A percentile compares a stretch with the other conserved stretches of the same genome.
Evolutionary conservation across 257 asterid genomes (phyloP).

Genomic region (Solanum paucissectum): DNA sequence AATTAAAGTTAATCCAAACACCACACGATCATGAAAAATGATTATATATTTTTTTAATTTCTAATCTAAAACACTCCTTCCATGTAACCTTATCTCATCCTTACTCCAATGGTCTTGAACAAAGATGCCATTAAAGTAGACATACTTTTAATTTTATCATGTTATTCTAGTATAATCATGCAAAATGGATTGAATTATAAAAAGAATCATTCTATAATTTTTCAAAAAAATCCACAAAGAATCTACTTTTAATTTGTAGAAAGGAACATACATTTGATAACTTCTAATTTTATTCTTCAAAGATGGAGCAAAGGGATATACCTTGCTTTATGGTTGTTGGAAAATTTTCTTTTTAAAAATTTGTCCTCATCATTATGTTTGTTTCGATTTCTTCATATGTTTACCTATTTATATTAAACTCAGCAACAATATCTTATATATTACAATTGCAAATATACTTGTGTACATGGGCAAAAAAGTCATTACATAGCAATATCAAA

Average conservation of each 20-base stretch:
- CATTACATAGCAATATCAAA: background rate
- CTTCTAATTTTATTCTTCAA: background rate
- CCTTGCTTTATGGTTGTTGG: background rate
- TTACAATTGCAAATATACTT: background rate
- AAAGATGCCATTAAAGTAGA: background rate
- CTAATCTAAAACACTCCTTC: background rate
- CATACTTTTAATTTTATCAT: background rate
- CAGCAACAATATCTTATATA: no score
- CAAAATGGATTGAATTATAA: background rate
- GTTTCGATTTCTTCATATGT: background rate
- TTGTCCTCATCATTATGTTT: background rate
- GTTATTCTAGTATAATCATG: background rate
- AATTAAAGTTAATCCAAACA: background rate
- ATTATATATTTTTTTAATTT: no score
- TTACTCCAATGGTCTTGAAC: background rate
- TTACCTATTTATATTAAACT: background rate
- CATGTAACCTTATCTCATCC: background rate
- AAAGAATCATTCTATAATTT: background rate
- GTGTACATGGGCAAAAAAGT: background rate
- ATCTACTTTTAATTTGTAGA: background rate
- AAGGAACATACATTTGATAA: background rate
- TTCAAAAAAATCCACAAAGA: background rate
- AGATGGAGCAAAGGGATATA: background rate
- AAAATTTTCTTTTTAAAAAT: background rate
- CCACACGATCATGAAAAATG: background rate